Evolutionary conservation across 2,329 filamentous ascomycete species (phyloP).

Genomic region (Fusarium annulatum): DNA sequence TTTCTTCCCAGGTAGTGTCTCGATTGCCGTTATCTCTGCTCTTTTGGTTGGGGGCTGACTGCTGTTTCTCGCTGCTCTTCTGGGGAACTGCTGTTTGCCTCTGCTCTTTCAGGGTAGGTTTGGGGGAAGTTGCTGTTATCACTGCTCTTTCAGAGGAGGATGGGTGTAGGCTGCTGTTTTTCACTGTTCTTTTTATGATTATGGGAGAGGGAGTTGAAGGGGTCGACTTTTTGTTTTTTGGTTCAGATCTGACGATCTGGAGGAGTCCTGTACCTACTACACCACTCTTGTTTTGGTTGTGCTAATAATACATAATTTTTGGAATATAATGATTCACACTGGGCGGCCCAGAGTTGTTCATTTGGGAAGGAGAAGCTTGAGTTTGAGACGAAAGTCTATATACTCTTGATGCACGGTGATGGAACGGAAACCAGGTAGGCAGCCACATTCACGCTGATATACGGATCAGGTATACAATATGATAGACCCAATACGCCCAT

Average conservation of each 20-base stretch:
- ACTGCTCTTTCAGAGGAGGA: background rate
- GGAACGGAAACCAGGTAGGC: too few relatives aligned
- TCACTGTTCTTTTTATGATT: background rate
- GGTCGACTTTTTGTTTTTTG: background rate
- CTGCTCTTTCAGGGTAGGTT: background rate
- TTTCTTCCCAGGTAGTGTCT: background rate
- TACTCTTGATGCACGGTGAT: background rate
- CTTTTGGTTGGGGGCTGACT: background rate
- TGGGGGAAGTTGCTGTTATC: too few relatives aligned
- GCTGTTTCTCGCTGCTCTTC: background rate
- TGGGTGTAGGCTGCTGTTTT: background rate
- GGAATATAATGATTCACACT: background rate
- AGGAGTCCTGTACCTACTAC: background rate
- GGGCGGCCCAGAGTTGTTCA: fast-evolving
- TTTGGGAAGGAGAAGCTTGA: fast-evolving
- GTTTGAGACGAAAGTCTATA: background rate
- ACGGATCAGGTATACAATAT: fast-evolving
- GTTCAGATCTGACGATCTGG: background rate
- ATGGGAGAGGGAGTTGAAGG: background rate
- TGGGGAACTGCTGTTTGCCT: background rate
- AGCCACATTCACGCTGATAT: background rate
- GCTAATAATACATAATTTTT: background rate
- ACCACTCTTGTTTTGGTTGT: background rate
- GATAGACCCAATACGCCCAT: fast-evolving
- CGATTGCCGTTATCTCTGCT: background rate